Base-by-base conservation (phyloP, 2,329 filamentous ascomycete genomes). In the Epichloe aotearoae region DNA sequence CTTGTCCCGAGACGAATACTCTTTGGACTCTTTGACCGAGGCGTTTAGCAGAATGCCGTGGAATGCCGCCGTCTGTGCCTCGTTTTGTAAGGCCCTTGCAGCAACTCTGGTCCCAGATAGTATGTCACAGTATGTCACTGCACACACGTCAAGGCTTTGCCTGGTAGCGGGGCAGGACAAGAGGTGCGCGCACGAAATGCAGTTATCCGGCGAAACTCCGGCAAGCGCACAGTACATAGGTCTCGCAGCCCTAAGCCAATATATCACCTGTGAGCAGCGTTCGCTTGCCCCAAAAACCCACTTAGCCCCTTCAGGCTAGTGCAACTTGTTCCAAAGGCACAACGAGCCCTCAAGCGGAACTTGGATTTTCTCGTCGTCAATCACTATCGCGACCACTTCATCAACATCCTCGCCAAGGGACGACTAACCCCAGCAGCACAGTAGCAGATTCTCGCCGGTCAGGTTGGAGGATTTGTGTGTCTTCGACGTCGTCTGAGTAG, bases 361-460 rank as follows among this genome's bases (percentile, higher is more conserved):
- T 65, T 64, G 63, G 64, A 66, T 66, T 69, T 69, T 69, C 58
- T 68, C 62, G 63, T 61, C 56, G 58, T 60, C 62, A 61, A 60
- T 58, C 60, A 64, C 59, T 64, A 65, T 68, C 66, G 67, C 67
- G 66, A 69, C 65, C 59, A 65, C 61, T 64, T 64, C 61, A 61
- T 59, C 62, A 67, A 62, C 66, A 55, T 49, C 57, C 57, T 62
- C 58, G 58, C 57, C 61, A 57, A 62, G 64, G 64, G 63, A 64
- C 64, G 61, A 69, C 67, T 69, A 69, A 69, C 66, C 66, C 63
- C 50, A 65, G 68, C 63, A 65, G 67, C 63, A 65, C 65, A 68
- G 59, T 57, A 66, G 56, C 63, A 66, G 60, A 68, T 67, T 64
- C 63, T 67, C 65, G 58, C 64, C 64, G 62, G 58, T 56, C 54